These are phyloP conservation scores for Microcyclospora pomicola DNA, from an alignment of 2,329 filamentous ascomycete genomes.

Conservation along the genomic window DNA sequence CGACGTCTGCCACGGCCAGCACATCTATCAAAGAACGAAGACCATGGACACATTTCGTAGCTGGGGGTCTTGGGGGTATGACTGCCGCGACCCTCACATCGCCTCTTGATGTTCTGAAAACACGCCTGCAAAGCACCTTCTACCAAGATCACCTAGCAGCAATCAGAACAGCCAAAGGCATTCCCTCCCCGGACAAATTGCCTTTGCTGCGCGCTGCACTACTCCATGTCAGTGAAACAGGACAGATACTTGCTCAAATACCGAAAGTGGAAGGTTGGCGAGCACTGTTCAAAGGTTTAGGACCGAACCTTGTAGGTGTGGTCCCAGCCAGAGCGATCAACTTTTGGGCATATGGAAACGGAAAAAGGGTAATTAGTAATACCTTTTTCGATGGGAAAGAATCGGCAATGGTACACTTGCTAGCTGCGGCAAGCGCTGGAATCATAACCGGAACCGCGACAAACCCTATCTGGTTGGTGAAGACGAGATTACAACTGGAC, in stretches of 20 bases:
- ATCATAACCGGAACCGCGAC: constrained; percentile 80
- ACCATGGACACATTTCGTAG: constrained; percentile 84
- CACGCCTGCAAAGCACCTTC: constrained; percentile 83
- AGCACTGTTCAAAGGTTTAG: constrained; percentile 84
- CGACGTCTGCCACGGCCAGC: constrained; percentile 30
- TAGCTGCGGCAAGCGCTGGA: constrained; percentile 63
- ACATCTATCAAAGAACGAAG: constrained; percentile 33
- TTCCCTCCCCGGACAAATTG: constrained; percentile 42
- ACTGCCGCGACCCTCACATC: constrained; percentile 84
- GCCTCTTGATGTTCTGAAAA: constrained; percentile 87
- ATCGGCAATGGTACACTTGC: constrained; percentile 62
- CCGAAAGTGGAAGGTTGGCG: constrained; percentile 70
- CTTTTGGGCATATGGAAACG: constrained; percentile 87
- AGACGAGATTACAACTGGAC: constrained; percentile 84
- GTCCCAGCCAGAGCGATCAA: constrained; percentile 84
- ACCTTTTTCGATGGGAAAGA: constrained; percentile 58
- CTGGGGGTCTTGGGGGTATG: constrained; percentile 82
- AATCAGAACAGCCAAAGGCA: constrained; percentile 45
- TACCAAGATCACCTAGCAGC: constrained; percentile 73
- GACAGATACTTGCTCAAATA: constrained; percentile 71
- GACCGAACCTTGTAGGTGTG: constrained; percentile 78
- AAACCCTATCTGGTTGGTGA: constrained; percentile 93
- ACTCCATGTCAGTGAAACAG: constrained; percentile 70
- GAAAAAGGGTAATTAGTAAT: constrained; percentile 67
- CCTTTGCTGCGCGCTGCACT: constrained; percentile 51